Evolutionary conservation across 208 protist species (phyloP).

Genomic region (Crithidia sp.): DNA sequence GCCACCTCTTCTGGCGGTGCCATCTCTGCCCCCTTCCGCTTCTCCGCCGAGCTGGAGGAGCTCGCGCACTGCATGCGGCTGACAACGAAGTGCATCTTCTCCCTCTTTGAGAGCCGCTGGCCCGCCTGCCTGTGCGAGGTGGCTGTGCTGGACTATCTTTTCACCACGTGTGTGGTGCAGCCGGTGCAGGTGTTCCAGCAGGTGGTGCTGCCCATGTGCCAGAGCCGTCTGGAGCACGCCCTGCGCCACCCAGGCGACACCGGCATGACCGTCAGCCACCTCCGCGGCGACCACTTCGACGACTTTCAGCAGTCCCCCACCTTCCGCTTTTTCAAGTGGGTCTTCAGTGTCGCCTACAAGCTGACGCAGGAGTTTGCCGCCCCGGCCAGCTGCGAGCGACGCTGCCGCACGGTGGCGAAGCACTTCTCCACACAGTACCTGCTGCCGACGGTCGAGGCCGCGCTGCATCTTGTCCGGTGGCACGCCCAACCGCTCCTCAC

Average conservation of each 20-base stretch:
- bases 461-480: conserved; percentile 79
- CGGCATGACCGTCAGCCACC: conserved; percentile 31
- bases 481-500: conserved; percentile 49
- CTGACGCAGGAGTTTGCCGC: conserved; percentile 63
- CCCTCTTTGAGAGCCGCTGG: conserved; percentile 54
- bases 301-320: conserved; percentile 61
- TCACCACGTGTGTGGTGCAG: conserved; percentile 42
- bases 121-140: conserved; percentile 72
- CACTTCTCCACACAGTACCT: conserved; percentile 57
- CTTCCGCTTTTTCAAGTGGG: conserved; percentile 76
- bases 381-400: conserved; percentile 69
- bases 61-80: conserved; percentile 78
- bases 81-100: conserved; percentile 73
- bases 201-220: conserved; percentile 55
- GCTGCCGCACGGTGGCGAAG: conserved; percentile 55
- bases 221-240: conserved; percentile 33
- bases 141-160: conserved; percentile 57
- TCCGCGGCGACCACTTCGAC: conserved; percentile 65
- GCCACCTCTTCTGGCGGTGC: conserved; percentile 15
- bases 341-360: conserved; percentile 50
- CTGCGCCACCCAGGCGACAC: conserved; percentile 32
- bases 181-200: conserved; percentile 38
- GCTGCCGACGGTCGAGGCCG: conserved; percentile 39
- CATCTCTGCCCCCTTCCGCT: conserved; percentile 20
- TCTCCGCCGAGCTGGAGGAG: conserved; percentile 45